Evolutionary conservation across 2,329 filamentous ascomycete species (phyloP), one percentile per base, ranked within the genome.

Genomic region (Pestalotiopsis sp.): DNA sequence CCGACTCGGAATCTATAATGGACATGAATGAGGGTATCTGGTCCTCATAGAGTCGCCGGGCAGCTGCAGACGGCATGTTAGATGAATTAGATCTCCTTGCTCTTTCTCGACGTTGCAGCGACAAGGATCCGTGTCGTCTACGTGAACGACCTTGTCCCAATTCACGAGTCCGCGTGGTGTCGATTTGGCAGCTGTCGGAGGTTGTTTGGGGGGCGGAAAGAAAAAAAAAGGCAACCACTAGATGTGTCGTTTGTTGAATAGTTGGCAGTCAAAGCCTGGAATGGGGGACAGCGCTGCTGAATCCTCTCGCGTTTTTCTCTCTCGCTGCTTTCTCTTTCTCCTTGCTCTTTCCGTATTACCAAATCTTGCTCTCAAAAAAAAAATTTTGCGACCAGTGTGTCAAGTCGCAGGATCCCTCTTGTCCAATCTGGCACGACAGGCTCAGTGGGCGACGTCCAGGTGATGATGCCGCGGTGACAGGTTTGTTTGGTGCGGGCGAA

Each of bases 21-120:
- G 91, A 91, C 90, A 92, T 92, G 75, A 93, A 92, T 25, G 91
- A 90, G 77, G 91, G 91, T 85, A 93, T 91, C 79, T 91, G 89
- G 77, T 91, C 89, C 83, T 91, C 88, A 78, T 89, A 90, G 74
- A 90, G 79, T 79, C 87, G 86, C 74, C 88, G 83, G 66, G 87
- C 84, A 69, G 88, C 84, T 72, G 89, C 86, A 74, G 88, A 90
- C 79, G 88, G 87, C 88, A 91, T 91, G 71, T 80, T 88, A 69
- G 68, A 73, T 27, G 60, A 65, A 23, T 63, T 57, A 45, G 38
- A 31, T 23, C 20, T 41, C 41, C 27, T 25, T 14, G 25, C 36
- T 69, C 61, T 61, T 61, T 60, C 27, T 38, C 58, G 41, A 23
- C 20, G 20, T 63, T 69, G 63, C 61, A 52, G 49, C 62, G 27